Conservation (phyloP, 257 asterid genomes). For the Fraxinus anomala region DNA sequence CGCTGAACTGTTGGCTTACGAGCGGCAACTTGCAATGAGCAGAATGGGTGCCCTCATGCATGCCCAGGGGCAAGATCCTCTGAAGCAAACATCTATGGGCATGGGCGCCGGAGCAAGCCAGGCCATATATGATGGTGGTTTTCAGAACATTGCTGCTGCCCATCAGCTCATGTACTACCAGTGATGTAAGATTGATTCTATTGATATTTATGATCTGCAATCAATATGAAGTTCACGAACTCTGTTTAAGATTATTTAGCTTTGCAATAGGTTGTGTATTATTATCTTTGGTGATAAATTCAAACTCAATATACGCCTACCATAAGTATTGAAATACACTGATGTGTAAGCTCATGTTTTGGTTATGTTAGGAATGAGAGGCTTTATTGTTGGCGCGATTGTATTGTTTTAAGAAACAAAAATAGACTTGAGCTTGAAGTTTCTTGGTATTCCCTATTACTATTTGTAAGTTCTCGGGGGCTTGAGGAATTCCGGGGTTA, state of each 20-base stretch:
- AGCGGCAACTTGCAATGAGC: slow-evolving; percentile 72
- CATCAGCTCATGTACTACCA: slow-evolving; percentile 96
- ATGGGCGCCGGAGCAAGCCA: slow-evolving; percentile 81
- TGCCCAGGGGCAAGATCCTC: slow-evolving; percentile 56
- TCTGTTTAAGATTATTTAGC: neutral
- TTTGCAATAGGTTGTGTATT: neutral
- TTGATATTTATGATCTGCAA: neutral
- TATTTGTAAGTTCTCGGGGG: neutral
- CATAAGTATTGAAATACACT: slow-evolving; percentile 11
- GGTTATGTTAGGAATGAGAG: slow-evolving; percentile 29
- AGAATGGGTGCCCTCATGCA: slow-evolving; percentile 75
- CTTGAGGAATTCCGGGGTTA: neutral
- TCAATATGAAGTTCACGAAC: neutral
- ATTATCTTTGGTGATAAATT: neutral
- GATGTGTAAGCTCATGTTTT: slow-evolving; percentile 24
- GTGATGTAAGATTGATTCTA: slow-evolving; percentile 32
- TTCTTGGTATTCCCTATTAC: neutral
- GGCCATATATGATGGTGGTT: slow-evolving; percentile 90
- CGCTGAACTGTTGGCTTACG: slow-evolving; percentile 67
- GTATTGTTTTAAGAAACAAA: slow-evolving; percentile 2
- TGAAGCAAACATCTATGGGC: slow-evolving; percentile 67
- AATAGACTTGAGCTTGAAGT: neutral
- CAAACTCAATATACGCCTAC: neutral
- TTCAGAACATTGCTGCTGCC: slow-evolving; percentile 72
- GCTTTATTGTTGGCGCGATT: slow-evolving; percentile 7